Evolutionary conservation across 495 filamentous ascomycete genomes (phyloP).

Genomic region (Chaetomium tenue): DNA sequence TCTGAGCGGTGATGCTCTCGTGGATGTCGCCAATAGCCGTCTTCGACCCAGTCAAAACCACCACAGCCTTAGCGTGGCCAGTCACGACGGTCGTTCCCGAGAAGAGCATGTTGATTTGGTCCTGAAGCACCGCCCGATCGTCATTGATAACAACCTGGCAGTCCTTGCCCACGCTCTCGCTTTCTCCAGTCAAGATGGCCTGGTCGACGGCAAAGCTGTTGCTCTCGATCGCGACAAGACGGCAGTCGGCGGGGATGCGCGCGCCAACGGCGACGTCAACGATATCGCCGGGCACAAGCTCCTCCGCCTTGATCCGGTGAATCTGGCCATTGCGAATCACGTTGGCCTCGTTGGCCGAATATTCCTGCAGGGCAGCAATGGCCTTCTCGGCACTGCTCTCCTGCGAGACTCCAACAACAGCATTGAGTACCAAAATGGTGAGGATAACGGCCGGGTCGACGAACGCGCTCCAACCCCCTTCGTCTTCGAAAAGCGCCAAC

Average conservation of each 20-base stretch:
- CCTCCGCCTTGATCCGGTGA: slow-evolving; percentile 82
- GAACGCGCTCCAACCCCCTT: slow-evolving; percentile 94
- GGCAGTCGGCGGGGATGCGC: slow-evolving; percentile 94
- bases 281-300: slow-evolving; percentile 93
- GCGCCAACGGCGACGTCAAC: slow-evolving; percentile 88
- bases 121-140: slow-evolving; percentile 88
- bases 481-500: slow-evolving; percentile 89
- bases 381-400: slow-evolving; percentile 98
- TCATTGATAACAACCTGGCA: slow-evolving; percentile 63
- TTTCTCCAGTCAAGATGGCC: slow-evolving; percentile 96
- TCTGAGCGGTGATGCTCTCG: slow-evolving; percentile 96
- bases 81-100: slow-evolving; percentile 97
- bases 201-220: slow-evolving; percentile 97
- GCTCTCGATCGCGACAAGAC: slow-evolving; percentile 86
- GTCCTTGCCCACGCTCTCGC: slow-evolving; percentile 94
- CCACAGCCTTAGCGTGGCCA: slow-evolving; percentile 87
- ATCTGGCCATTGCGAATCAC: slow-evolving; percentile 77
- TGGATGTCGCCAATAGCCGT: slow-evolving; percentile 99
- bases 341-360: slow-evolving; percentile 97
- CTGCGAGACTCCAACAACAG: slow-evolving; percentile 95
- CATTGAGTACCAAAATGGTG: slow-evolving; percentile 94
- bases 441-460: slow-evolving; percentile 97
- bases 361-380: slow-evolving; percentile 97
- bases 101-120: slow-evolving; percentile 97
- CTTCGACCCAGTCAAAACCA: slow-evolving; percentile 83